Percentiles rank a stretch among this genome's conserved stretches.
These are phyloP conservation scores for Saururus chinensis DNA, from an alignment of 164 flowering plant genomes.

Conservation along the genomic window DNA sequence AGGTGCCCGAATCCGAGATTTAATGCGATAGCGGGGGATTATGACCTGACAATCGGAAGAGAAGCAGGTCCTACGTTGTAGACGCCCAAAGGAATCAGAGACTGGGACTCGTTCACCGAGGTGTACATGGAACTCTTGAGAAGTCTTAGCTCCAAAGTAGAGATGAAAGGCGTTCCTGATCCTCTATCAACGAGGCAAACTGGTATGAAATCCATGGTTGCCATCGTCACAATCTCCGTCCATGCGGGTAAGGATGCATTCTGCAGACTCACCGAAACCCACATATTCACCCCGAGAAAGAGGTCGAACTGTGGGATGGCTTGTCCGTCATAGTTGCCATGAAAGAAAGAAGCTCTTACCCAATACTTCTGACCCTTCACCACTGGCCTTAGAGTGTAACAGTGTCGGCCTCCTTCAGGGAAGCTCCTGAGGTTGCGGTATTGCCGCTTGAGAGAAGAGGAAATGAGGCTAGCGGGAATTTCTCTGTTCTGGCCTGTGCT, in stretches of 20 bases:
- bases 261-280: constrained; percentile 19
- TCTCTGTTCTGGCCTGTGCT: neutral
- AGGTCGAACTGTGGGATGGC: constrained; percentile 28
- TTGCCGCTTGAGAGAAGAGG: neutral
- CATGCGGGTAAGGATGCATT: neutral
- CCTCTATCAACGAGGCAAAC: constrained; percentile 32
- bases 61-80: constrained; percentile 6
- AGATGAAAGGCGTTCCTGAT: constrained; percentile 32
- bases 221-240: constrained; percentile 21
- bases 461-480: neutral
- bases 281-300: constrained; percentile 21
- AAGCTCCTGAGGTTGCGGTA: constrained; percentile 1
- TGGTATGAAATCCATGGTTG: constrained; percentile 5
- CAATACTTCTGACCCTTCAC: neutral
- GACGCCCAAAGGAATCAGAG: constrained; percentile 13
- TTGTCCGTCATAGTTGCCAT: constrained; percentile 18
- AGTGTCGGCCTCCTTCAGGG: constrained; percentile 2
- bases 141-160: constrained; percentile 28
- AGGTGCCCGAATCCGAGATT: too few relatives aligned
- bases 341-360: constrained; percentile 5
- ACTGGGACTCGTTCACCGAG: constrained; percentile 5
- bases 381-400: constrained; percentile 1
- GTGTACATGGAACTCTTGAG: constrained; percentile 12
- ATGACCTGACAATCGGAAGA: neutral
- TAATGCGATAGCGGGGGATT: too few relatives aligned